A percentile compares a stretch with the other conserved stretches of the same genome.
Evolutionary conservation across 306 rosid species (phyloP).

Genomic region (Vigna unguiculata): DNA sequence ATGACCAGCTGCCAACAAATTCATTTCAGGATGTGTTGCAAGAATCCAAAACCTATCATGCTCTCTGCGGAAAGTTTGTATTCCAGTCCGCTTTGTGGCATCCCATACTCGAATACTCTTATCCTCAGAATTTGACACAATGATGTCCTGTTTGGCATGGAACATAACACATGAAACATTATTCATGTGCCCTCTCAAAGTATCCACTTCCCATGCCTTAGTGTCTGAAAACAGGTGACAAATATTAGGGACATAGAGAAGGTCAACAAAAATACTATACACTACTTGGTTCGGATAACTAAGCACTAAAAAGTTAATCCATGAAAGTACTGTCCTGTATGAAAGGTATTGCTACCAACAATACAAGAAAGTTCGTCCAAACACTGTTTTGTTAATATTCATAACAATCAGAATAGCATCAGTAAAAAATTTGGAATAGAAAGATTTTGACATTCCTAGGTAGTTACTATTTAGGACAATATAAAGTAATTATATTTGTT

Average conservation of each 20-base stretch:
- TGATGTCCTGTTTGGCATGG: constrained; percentile 94
- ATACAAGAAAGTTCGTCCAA: constrained; percentile 33
- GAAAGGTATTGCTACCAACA: constrained; percentile 20
- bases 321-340: constrained; percentile 17
- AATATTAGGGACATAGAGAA: constrained; percentile 30
- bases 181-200: constrained; percentile 96
- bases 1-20: constrained; percentile 96
- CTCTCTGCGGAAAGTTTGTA: constrained; percentile 95
- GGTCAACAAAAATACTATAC: constrained; percentile 19
- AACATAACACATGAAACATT: constrained; percentile 97
- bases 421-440: constrained; percentile 21
- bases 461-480: constrained; percentile 33
- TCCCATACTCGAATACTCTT: constrained; percentile 98
- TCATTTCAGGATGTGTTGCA: constrained; percentile 96
- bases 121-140: constrained; percentile 96
- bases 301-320: constrained; percentile 26
- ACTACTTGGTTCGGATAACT: constrained; percentile 19
- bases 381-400: constrained; percentile 8
- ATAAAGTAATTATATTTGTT: constrained; percentile 30
- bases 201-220: constrained; percentile 99
- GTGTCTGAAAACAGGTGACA: constrained; percentile 68
- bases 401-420: constrained; percentile 16
- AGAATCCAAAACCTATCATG: constrained; percentile 99
- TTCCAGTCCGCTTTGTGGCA: constrained; percentile 89
- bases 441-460: constrained; percentile 5